A percentile compares a stretch with the other conserved stretches of the same genome.
Conservation (phyloP, 2,329 filamentous ascomycete genomes). For the Penicillium expansum region DNA sequence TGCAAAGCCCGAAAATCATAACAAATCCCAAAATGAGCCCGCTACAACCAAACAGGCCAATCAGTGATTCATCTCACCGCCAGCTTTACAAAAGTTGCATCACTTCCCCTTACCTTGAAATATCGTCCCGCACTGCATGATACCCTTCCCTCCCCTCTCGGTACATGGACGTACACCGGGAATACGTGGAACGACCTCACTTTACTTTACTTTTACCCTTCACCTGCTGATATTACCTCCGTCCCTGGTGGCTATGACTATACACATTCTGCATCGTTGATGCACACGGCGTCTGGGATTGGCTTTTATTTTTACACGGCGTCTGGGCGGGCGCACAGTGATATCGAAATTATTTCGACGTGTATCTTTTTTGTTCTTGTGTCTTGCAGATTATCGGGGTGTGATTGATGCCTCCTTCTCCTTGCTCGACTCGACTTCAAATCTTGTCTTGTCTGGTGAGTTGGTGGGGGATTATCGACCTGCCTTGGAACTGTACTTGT, state of each 20-base stretch:
- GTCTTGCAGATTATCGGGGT: conserved; percentile 12
- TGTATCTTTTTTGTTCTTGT: conserved; percentile 5
- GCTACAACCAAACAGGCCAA: neutral
- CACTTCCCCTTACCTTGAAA: neutral
- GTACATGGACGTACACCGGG: neutral
- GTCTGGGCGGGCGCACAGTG: conserved; percentile 9
- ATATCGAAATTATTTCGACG: neutral
- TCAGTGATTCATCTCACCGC: neutral
- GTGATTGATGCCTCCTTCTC: neutral
- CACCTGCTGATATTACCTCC: conserved; percentile 15
- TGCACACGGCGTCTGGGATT: conserved; percentile 14
- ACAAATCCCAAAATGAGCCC: neutral
- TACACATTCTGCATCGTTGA: conserved; percentile 11
- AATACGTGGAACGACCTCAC: conserved; percentile 14
- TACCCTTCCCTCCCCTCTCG: conserved; percentile 1
- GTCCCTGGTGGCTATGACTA: conserved; percentile 10
- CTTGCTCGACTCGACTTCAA: neutral
- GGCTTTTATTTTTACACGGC: conserved; percentile 10
- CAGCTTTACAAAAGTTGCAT: neutral
- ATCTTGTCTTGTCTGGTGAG: neutral
- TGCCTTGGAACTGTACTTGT: conserved; percentile 15
- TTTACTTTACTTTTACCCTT: conserved; percentile 8
- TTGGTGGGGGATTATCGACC: neutral
- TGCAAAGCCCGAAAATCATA: conserved; percentile 29
- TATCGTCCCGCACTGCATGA: conserved; percentile 6